Percentiles rank a stretch among this genome's conserved stretches.
These are phyloP conservation scores for Acacia concinna DNA, from an alignment of 331 rosid species.

Conservation along the genomic window DNA sequence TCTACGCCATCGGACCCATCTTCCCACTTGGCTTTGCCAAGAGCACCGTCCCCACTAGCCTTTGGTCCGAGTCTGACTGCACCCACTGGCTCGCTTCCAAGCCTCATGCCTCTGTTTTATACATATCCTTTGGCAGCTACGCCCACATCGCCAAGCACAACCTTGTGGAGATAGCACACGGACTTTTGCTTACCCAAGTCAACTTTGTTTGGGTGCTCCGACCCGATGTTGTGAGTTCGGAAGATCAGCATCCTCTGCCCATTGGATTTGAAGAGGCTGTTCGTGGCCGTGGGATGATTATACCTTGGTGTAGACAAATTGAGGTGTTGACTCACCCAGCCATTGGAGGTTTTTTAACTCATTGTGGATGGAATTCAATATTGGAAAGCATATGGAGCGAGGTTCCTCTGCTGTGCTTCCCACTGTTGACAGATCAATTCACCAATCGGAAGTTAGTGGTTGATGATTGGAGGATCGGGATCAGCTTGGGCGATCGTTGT, in stretches of 20 bases:
- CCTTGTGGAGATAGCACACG: conserved; percentile 45
- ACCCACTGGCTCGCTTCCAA: conserved; percentile 57
- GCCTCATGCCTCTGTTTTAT: conserved; percentile 50
- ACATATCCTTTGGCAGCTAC: conserved; percentile 61
- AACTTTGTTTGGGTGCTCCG: conserved; percentile 56
- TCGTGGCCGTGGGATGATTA: conserved; percentile 39
- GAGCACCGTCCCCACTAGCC: conserved; percentile 47
- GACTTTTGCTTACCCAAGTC: conserved; percentile 47
- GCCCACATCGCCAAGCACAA: conserved; percentile 42
- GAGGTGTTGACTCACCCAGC: conserved; percentile 52
- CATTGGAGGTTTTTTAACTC: conserved; percentile 55
- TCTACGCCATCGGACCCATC: conserved; percentile 63
- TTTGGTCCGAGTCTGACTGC: conserved; percentile 67
- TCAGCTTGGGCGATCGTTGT: conserved; percentile 30
- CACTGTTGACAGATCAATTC: conserved; percentile 60
- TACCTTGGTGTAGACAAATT: conserved; percentile 60
- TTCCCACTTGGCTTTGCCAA: conserved; percentile 50
- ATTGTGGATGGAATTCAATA: conserved; percentile 70
- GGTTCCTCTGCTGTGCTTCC: conserved; percentile 59
- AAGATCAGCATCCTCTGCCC: conserved; percentile 44
- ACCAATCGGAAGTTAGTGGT: conserved; percentile 58
- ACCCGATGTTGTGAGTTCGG: conserved; percentile 51
- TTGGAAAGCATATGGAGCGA: conserved; percentile 56
- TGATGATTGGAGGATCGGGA: conserved; percentile 65
- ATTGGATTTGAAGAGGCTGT: conserved; percentile 39